phyloP scores from a whole-genome alignment of 495 filamentous ascomycete genomes.

The Annulohypoxylon nitens region DNA sequence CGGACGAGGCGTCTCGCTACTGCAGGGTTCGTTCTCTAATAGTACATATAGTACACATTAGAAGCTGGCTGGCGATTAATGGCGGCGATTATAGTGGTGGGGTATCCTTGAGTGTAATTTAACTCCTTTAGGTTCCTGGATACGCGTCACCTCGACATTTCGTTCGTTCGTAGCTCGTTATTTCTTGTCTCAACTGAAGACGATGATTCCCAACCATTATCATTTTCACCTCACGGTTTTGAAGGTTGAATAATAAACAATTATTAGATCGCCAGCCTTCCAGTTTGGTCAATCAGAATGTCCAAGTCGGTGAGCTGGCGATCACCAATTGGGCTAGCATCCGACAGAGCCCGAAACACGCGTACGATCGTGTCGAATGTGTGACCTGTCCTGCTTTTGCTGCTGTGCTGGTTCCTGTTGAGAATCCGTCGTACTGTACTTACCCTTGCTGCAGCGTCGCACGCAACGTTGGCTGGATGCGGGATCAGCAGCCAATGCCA shows the following conservation, averaged over 20 bases:
- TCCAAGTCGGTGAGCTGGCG: constrained; percentile 37
- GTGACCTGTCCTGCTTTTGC: constrained; percentile 26
- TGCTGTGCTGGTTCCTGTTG: constrained; percentile 45
- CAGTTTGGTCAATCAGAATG: constrained; percentile 15
- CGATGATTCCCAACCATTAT: constrained; percentile 10
- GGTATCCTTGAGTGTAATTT: constrained; percentile 37
- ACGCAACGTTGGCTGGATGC: constrained; percentile 44
- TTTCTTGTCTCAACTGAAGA: constrained; percentile 4
- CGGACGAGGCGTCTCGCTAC: constrained; percentile 45
- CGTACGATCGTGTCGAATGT: constrained; percentile 28
- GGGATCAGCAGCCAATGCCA: constrained; percentile 48
- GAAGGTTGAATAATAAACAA: constrained; percentile 2
- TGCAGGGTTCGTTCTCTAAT: constrained; percentile 15
- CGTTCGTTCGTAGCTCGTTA: constrained; percentile 19
- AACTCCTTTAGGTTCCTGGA: constrained; percentile 25
- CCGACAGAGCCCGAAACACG: constrained; percentile 29
- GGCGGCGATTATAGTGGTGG: constrained; percentile 12
- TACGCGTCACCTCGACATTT: constrained; percentile 24
- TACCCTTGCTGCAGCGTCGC: constrained; percentile 43
- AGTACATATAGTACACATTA: not conserved
- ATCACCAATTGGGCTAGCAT: constrained; percentile 36
- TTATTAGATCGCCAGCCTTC: constrained; percentile 11
- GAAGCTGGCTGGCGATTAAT: constrained; percentile 14
- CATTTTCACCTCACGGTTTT: not conserved
- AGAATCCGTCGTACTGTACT: constrained; percentile 32